Conservation (phyloP, 2,329 filamentous ascomycete species). For the Colletotrichum tropicale region DNA sequence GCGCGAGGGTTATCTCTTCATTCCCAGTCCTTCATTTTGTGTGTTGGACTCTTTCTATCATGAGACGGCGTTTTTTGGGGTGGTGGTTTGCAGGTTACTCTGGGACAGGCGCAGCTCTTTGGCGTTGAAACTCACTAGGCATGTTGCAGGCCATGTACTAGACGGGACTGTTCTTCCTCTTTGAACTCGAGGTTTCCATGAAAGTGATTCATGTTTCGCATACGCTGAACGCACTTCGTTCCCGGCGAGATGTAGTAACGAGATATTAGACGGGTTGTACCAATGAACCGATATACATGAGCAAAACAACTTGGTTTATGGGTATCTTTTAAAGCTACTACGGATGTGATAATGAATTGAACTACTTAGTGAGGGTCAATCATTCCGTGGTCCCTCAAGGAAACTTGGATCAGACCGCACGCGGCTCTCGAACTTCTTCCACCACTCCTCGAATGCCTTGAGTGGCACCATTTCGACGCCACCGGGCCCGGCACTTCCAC, state of each 20-base stretch:
- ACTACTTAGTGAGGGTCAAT: constrained; percentile 14
- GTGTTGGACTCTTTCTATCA: not conserved
- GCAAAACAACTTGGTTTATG: not conserved
- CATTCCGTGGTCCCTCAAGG: constrained; percentile 65
- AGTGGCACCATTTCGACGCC: constrained; percentile 90
- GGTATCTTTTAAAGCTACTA: not conserved
- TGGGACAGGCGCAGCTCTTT: not conserved
- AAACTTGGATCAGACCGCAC: constrained; percentile 88
- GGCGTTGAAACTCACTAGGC: constrained; percentile 1
- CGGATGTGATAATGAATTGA: not conserved
- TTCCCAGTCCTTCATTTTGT: not conserved
- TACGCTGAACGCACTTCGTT: not conserved
- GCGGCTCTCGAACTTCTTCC: constrained; percentile 91
- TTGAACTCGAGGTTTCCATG: not conserved
- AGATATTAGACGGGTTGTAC: not conserved
- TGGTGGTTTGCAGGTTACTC: not conserved
- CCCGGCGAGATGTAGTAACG: not conserved
- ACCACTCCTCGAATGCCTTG: constrained; percentile 96
- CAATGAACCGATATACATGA: not conserved
- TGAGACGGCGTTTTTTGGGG: not conserved
- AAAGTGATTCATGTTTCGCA: not conserved
- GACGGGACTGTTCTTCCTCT: not conserved
- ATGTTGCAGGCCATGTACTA: not conserved
- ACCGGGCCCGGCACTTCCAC: constrained; percentile 61
- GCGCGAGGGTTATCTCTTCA: not conserved